Evolutionary conservation across 2,329 filamentous ascomycete genomes (phyloP).

Genomic region (Atkinsonella texensis): DNA sequence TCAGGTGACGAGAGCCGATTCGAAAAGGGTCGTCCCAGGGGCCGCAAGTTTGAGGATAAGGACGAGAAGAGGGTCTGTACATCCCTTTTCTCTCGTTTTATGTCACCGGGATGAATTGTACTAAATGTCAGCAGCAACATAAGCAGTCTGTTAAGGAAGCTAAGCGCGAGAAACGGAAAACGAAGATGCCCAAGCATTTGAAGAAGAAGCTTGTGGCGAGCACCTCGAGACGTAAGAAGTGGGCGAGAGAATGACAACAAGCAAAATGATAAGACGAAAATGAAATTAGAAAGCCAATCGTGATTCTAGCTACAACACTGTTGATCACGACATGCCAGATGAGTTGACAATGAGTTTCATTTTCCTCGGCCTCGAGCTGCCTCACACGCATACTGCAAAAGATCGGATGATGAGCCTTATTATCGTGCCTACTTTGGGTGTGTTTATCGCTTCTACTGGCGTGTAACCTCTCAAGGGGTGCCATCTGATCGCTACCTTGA

Average conservation of each 20-base stretch:
- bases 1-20: slow-evolving; percentile 42
- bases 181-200: slow-evolving; percentile 91
- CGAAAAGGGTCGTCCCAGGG: slow-evolving; percentile 57
- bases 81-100: background rate
- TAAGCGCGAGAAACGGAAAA: slow-evolving; percentile 83
- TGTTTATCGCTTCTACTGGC: slow-evolving; percentile 16
- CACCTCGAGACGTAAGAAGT: slow-evolving; percentile 52
- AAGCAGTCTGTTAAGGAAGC: slow-evolving; percentile 90
- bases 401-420: slow-evolving; percentile 38
- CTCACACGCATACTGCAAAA: too few species aligned
- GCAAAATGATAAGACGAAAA: slow-evolving; percentile 6
- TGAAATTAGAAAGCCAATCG: slow-evolving; percentile 1
- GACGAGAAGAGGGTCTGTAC: slow-evolving; percentile 62
- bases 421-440: slow-evolving; percentile 16
- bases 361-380: background rate
- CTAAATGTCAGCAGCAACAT: slow-evolving; percentile 39
- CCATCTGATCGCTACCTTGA: slow-evolving; percentile 4
- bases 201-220: slow-evolving; percentile 77
- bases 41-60: slow-evolving; percentile 83
- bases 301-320: background rate
- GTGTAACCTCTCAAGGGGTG: slow-evolving; percentile 27
- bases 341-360: too few species aligned
- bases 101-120: background rate
- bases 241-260: slow-evolving; percentile 12
- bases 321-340: too few species aligned